phyloP scores from a whole-genome alignment of 2,329 filamentous ascomycete species.

The Microcyclosporella mali region DNA sequence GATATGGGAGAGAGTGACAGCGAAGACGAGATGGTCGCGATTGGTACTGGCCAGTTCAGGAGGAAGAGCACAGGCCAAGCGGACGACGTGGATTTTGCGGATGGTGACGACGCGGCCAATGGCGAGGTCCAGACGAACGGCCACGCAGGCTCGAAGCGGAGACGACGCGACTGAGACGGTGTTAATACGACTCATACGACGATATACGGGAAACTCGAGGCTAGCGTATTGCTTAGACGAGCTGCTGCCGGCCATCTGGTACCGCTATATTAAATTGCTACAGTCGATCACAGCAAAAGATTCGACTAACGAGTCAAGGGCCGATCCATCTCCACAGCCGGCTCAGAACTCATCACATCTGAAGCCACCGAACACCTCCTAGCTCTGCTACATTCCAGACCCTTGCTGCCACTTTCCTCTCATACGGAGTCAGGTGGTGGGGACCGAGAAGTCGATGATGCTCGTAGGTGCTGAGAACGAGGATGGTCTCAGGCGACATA shows the following conservation, averaged over 20 bases:
- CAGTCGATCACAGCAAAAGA: too few species aligned
- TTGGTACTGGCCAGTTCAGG: conserved; percentile 74
- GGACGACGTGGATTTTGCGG: conserved; percentile 44
- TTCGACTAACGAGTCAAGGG: too few species aligned
- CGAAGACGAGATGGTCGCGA: conserved; percentile 73
- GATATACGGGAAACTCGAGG: too few species aligned
- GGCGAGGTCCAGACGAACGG: conserved; percentile 20
- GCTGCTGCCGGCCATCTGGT: too few species aligned
- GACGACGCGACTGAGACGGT: conserved; percentile 16
- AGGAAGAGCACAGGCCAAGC: conserved; percentile 57
- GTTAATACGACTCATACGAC: too few species aligned
- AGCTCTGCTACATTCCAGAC: not conserved
- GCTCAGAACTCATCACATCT: too few species aligned
- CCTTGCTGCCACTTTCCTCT: not conserved
- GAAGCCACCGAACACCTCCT: too few species aligned
- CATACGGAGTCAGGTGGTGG: not conserved
- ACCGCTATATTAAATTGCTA: too few species aligned
- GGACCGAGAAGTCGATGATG: not conserved
- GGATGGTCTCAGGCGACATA: too few species aligned
- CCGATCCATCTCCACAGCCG: too few species aligned
- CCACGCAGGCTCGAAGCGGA: conserved; percentile 19
- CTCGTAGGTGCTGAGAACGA: not conserved
- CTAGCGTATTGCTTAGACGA: too few species aligned
- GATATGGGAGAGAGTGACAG: conserved; percentile 91
- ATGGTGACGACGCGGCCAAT: conserved; percentile 19